These are phyloP conservation scores for Clarkia xantiana DNA, from an alignment of 345 rosid species.

Conservation along the genomic window DNA sequence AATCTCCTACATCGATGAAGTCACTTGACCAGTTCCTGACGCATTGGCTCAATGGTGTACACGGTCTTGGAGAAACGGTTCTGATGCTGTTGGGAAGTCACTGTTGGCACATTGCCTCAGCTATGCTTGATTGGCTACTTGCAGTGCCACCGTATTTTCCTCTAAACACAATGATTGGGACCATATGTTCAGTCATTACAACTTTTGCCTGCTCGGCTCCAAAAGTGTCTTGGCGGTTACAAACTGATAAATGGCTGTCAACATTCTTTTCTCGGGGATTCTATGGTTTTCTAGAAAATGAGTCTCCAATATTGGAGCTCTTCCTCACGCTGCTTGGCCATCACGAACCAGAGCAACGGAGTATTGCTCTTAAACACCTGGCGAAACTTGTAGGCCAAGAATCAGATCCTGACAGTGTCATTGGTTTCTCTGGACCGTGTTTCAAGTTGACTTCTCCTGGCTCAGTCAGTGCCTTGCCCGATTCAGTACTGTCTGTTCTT, in stretches of 20 bases:
- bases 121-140: slow-evolving; percentile 54
- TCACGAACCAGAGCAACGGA: slow-evolving; percentile 73
- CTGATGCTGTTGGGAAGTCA: slow-evolving; percentile 30
- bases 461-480: slow-evolving; percentile 21
- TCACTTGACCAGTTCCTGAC: slow-evolving; percentile 18
- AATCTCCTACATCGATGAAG: slow-evolving; percentile 16
- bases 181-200: slow-evolving; percentile 36
- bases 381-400: slow-evolving; percentile 53
- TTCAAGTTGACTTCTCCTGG: slow-evolving; percentile 22
- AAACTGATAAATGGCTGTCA: slow-evolving; percentile 59
- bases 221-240: slow-evolving; percentile 58
- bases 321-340: slow-evolving; percentile 43
- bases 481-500: slow-evolving; percentile 32
- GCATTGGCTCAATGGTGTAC: slow-evolving; percentile 36
- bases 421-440: slow-evolving; percentile 17
- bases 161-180: slow-evolving; percentile 23
- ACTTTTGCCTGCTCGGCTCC: slow-evolving; percentile 46
- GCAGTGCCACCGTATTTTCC: slow-evolving; percentile 33
- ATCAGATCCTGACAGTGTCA: slow-evolving; percentile 17
- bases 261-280: slow-evolving; percentile 28
- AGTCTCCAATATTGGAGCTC: slow-evolving; percentile 39
- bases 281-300: slow-evolving; percentile 30
- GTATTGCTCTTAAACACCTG: slow-evolving; percentile 49
- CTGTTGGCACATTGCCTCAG: slow-evolving; percentile 67
- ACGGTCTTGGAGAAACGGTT: slow-evolving; percentile 40